These are phyloP conservation scores for Gynochthodes officinalis DNA, from an alignment of 257 asterid species.

Conservation along the genomic window DNA sequence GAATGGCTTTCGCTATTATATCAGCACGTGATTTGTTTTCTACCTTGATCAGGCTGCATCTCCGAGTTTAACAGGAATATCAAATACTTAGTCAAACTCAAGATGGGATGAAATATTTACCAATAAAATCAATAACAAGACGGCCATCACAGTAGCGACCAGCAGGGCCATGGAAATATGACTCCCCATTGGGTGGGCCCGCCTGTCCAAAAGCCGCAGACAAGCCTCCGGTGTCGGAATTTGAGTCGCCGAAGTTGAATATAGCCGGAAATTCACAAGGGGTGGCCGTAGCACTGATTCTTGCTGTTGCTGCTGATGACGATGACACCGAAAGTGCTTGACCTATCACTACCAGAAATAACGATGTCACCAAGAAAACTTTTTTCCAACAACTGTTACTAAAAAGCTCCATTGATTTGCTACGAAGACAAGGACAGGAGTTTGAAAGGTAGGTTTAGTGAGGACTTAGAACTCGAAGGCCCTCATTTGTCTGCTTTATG, in stretches of 20 bases:
- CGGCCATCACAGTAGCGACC: conserved; percentile 92
- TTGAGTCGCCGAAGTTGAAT: conserved; percentile 93
- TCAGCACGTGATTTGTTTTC: too few relatives aligned
- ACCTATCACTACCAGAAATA: conserved; percentile 3
- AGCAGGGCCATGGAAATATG: conserved; percentile 70
- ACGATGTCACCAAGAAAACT: background rate
- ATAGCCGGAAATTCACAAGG: conserved; percentile 69
- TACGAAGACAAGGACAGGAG: too few relatives aligned
- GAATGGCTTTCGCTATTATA: too few relatives aligned
- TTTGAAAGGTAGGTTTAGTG: too few relatives aligned
- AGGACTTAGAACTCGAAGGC: too few relatives aligned
- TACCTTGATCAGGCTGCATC: too few relatives aligned
- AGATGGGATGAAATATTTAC: too few relatives aligned
- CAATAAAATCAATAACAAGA: conserved; percentile 65
- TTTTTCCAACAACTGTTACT: background rate
- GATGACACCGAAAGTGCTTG: conserved; percentile 15
- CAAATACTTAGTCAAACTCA: too few relatives aligned
- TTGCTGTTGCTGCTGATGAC: background rate
- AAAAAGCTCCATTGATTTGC: background rate
- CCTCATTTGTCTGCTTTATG: too few relatives aligned
- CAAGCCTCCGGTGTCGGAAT: conserved; percentile 94
- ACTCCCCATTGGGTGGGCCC: conserved; percentile 70
- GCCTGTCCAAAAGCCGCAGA: conserved; percentile 96
- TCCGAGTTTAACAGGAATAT: too few relatives aligned
- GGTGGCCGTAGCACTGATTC: background rate